Evolutionary conservation across 768 basidiomycete genomes (phyloP).

Genomic region (Termitomyces sp.): DNA sequence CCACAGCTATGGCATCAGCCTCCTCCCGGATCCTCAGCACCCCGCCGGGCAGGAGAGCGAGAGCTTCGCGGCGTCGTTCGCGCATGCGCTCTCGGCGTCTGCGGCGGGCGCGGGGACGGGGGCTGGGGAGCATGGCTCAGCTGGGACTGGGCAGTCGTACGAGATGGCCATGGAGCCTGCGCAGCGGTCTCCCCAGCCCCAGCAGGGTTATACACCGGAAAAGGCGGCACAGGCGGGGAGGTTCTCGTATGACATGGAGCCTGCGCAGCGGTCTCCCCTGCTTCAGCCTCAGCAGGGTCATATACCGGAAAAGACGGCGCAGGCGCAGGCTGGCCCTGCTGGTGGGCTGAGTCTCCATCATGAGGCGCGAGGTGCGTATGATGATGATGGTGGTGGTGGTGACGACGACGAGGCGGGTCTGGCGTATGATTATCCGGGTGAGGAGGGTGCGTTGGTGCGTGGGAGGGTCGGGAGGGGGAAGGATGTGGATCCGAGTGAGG

Average conservation of each 20-base stretch:
- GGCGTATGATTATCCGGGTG: conserved; percentile 26
- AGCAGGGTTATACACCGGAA: conserved; percentile 36
- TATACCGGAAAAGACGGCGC: conserved; percentile 31
- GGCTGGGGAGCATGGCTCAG: conserved; percentile 13
- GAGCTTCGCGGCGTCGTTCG: conserved; percentile 32
- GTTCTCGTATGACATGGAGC: conserved; percentile 4
- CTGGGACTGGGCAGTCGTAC: background rate
- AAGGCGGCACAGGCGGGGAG: background rate
- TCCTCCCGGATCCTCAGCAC: conserved; percentile 24
- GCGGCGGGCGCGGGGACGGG: no score
- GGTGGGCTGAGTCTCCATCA: conserved; percentile 16
- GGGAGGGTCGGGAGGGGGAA: conserved; percentile 39
- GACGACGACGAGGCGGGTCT: conserved; percentile 28
- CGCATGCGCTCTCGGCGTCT: conserved; percentile 24
- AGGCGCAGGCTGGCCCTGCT: background rate
- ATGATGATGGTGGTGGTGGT: no score
- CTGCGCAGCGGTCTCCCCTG: conserved; percentile 20
- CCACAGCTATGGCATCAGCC: conserved; percentile 17
- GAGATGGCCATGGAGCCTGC: conserved; percentile 2
- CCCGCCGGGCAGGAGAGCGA: conserved; percentile 18
- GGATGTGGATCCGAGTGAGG: conserved; percentile 25
- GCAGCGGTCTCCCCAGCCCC: conserved; percentile 24
- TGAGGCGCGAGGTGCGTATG: conserved; percentile 12
- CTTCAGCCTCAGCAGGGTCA: conserved; percentile 29
- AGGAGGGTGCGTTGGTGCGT: conserved; percentile 20